Evolutionary conservation across 2,329 filamentous ascomycete species (phyloP), one percentile per base, ranked within the genome.

Genomic region (Bipolaris sorokiniana): DNA sequence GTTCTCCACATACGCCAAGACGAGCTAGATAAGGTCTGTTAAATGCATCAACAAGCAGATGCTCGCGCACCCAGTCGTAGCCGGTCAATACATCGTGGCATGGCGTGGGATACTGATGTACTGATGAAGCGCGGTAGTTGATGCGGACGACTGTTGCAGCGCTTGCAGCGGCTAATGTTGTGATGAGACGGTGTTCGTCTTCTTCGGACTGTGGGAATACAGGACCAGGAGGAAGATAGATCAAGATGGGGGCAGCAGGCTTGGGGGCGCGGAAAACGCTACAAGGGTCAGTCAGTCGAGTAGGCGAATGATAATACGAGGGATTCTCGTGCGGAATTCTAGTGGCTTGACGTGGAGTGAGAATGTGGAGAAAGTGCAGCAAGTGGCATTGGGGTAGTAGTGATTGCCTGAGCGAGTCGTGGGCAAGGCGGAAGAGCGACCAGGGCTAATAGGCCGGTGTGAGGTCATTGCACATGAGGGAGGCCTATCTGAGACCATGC

Each of bases 41-140:
- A 33, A 64, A 64, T 2, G 54, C 63, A 56, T 69, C 62, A 10
- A 55, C 51, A 23, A 74, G 63, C 23, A 78, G 62, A 58, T 81
- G 76, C 16, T 77, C 64, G 20, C 74, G 59, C 5, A 81, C 67
- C 80, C 80, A 83, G 67, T 83, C 81, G 59, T 78, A 82, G 22
- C 74, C 80, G 13, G 74, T 67, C 7, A 81, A 64, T 4, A 81
- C 78, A 68, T 82, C 79, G 61, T 83, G 80, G 26, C 82, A 68
- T 0, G 81, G 80, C 1, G 71, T 76, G 33, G 81, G 81, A 56
- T 77, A 82, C 7, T 64, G 72, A 49, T 78, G 60, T 15, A 62
- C 56, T 3, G 66, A 56, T 15, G 73, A 74, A 15, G 75, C 69
- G 34, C 80, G 77, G 63, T 83, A 82, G 59, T 82, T 78, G 63